Conservation (phyloP, 1,139 yeast genomes). For the Spathaspora jeffriesii region DNA sequence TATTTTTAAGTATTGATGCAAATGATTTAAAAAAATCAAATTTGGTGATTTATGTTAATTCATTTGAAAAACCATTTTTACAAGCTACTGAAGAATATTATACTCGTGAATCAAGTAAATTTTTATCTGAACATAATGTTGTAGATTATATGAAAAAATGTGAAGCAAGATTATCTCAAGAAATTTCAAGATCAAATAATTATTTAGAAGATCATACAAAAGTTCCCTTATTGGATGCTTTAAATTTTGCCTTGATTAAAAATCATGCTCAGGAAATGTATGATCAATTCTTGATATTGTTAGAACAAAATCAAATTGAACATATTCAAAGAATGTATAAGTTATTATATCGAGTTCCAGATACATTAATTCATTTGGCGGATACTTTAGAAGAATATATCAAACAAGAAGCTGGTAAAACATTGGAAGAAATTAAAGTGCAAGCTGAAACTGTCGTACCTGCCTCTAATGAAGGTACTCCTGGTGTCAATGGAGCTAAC, state of each 20-base stretch:
- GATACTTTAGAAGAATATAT: conserved; percentile 73
- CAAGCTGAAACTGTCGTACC: conserved; percentile 33
- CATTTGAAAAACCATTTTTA: conserved; percentile 77
- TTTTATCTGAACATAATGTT: conserved; percentile 73
- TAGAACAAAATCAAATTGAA: conserved; percentile 74
- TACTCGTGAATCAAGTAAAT: conserved; percentile 64
- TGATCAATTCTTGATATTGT: conserved; percentile 68
- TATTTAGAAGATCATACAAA: conserved; percentile 89
- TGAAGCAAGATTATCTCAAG: conserved; percentile 79
- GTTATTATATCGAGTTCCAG: conserved; percentile 72
- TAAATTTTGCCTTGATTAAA: conserved; percentile 75
- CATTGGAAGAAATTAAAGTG: conserved; percentile 64
- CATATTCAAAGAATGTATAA: conserved; percentile 82
- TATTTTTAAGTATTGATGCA: conserved; percentile 70
- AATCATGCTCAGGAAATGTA: conserved; percentile 80
- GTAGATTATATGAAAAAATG: conserved; percentile 92
- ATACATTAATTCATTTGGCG: conserved; percentile 78
- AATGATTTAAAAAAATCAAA: conserved; percentile 87
- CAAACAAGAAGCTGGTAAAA: conserved; percentile 68
- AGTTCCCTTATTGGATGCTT: conserved; percentile 69
- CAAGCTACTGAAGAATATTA: conserved; percentile 76
- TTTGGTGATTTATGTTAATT: conserved; percentile 75
- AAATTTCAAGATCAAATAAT: conserved; percentile 72
- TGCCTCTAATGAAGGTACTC: conserved; percentile 1
- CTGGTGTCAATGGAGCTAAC: conserved; percentile 7